Evolutionary conservation across 2,329 filamentous ascomycete species (phyloP).

Genomic region (Alternaria arborescens): DNA sequence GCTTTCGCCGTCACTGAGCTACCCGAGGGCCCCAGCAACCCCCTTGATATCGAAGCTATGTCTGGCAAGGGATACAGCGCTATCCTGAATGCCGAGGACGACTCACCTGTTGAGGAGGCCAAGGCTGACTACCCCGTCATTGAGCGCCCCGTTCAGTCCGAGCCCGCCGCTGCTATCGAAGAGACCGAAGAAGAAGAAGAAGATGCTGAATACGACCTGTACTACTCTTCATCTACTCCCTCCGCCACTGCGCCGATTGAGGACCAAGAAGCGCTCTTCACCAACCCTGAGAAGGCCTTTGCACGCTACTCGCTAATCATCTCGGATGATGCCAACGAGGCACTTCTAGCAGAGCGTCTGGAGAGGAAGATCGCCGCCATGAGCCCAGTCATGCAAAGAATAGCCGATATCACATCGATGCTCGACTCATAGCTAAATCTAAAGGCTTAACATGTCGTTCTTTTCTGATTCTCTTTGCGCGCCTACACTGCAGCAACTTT

Average conservation of each 20-base stretch:
- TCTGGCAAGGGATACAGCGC: constrained; percentile 69
- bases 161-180: constrained; percentile 30
- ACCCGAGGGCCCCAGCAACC: constrained; percentile 69
- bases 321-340: constrained; percentile 56
- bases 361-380: constrained; percentile 48
- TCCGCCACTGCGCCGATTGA: constrained; percentile 50
- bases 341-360: constrained; percentile 43
- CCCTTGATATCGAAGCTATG: constrained; percentile 67
- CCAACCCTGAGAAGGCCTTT: constrained; percentile 70
- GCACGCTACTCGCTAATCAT: constrained; percentile 72
- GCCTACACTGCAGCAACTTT: constrained; percentile 8
- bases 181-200: constrained; percentile 61
- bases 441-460: background rate
- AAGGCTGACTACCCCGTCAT: constrained; percentile 62
- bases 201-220: constrained; percentile 69
- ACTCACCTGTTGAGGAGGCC: constrained; percentile 53
- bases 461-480: constrained; percentile 7
- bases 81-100: constrained; percentile 44
- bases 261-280: constrained; percentile 48
- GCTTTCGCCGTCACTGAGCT: constrained; percentile 78
- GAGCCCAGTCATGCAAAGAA: constrained; percentile 44
- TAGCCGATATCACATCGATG: constrained; percentile 47
- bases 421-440: constrained; percentile 39
- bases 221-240: constrained; percentile 56
- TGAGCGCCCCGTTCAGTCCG: constrained; percentile 50